phyloP scores from a whole-genome alignment of 169 alveolate species.

The Plasmodium falciparum region DNA sequence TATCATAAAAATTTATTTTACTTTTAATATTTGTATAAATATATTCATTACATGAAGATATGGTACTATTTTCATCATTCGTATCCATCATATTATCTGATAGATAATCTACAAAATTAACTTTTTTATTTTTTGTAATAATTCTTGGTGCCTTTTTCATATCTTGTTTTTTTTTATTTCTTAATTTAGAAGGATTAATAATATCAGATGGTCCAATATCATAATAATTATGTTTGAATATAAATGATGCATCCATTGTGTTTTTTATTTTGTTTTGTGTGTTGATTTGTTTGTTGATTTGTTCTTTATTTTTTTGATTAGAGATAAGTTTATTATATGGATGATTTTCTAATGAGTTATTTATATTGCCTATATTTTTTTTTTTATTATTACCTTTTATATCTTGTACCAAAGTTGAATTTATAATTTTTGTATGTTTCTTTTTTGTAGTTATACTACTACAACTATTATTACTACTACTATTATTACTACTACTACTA shows the following conservation, averaged over 20 bases:
- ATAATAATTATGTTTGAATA: background rate
- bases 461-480: no score
- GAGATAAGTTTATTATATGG: no score
- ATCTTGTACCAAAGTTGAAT: no score
- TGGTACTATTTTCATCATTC: background rate
- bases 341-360: no score
- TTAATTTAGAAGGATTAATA: conserved; percentile 15
- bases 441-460: no score
- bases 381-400: no score
- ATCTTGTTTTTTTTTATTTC: conserved; percentile 25
- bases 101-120: conserved; percentile 35
- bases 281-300: background rate
- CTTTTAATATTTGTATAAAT: conserved; percentile 15
- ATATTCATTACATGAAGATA: background rate
- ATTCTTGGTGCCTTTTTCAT: conserved; percentile 23
- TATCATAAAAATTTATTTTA: conserved; percentile 20
- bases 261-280: no score
- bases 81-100: conserved; percentile 44
- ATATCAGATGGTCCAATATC: background rate
- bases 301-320: background rate
- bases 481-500: background rate
- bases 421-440: no score
- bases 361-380: no score
- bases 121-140: conserved; percentile 15
- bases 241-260: background rate